Base-by-base conservation (phyloP, 2,329 filamentous ascomycete species). In the Domatiomyces globalis region DNA sequence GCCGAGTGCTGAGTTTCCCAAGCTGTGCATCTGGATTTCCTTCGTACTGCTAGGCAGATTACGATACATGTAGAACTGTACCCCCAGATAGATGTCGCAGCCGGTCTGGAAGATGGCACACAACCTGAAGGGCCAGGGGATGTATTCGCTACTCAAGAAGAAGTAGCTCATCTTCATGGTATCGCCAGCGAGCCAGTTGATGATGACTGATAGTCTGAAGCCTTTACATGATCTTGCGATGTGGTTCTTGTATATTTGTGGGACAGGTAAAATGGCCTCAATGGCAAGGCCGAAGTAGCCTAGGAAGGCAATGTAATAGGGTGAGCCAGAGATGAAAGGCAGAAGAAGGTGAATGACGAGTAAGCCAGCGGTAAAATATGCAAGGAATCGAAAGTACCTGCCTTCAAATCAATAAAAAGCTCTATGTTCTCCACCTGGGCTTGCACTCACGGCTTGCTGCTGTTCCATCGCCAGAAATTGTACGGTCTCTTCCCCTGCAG, bases 391-490 rank as follows among this genome's bases (percentile, higher is more conserved):
- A 42, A 54, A 58, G 48, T 57, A 58, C 25, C 50, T 55, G 45
- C 8, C 48, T 19, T 17, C 47, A 46, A 15, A 22, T 20, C n/a
- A 42, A 42, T 12, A 29, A 9, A 9, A 17, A 18, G 8, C 45
- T 18, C 29, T 10, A 15, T 8, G 17, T 8, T 46, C 42, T 7
- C 12, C 36, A 17, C 33, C 17, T 43, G 19, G 15, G 7, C n/a
- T 29, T n/a, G 43, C 20, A 68, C 71, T 56, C 67, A 74, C 60
- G 78, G 77, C 51, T 73, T 70, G 18, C 73, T 66, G 50, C 65
- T 67, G 56, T 69, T 73, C 79, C 79, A 83, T 61, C 79, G 77
- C 79, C 79, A 83, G 63, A 83, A 83, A 50, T 73, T 70, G 60
- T 74, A 81, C 0, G 79, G 79, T 33, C 79, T 69, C 15, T 65